A percentile compares a stretch with the other conserved stretches of the same genome.
phyloP scores from a whole-genome alignment of 2,329 filamentous ascomycete genomes.

The Venturia nashicola region DNA sequence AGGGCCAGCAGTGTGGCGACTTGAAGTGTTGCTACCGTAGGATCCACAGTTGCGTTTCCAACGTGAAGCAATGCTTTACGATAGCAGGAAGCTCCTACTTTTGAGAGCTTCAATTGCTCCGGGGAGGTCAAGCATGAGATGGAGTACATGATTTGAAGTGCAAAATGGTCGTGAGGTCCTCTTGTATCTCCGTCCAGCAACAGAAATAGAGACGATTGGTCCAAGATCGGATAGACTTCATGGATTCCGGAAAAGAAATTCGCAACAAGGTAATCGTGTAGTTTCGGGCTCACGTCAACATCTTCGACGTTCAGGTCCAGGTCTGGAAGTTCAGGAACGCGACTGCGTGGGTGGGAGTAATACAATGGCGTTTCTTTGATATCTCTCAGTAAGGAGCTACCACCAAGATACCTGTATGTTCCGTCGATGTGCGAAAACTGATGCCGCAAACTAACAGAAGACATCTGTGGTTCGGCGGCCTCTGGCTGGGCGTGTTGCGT shows the following conservation, averaged over 20 bases:
- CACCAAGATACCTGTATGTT: not conserved
- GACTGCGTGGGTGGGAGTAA: not conserved
- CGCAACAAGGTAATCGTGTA: constrained; percentile 19
- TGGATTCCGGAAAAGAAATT: constrained; percentile 20
- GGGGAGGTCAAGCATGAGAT: constrained; percentile 21
- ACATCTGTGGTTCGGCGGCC: not conserved
- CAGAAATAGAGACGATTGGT: constrained; percentile 17
- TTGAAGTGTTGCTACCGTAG: constrained; percentile 20
- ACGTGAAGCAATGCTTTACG: constrained; percentile 21
- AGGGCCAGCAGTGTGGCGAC: constrained; percentile 22
- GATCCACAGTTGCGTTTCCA: constrained; percentile 21
- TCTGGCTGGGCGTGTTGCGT: not conserved
- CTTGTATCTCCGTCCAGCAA: constrained; percentile 10
- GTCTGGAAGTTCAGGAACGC: not conserved
- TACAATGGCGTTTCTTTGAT: not conserved
- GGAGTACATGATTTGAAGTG: constrained; percentile 24
- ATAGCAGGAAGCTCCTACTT: constrained; percentile 15
- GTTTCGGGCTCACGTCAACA: constrained; percentile 12
- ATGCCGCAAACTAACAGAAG: not conserved
- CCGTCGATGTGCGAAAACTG: not conserved
- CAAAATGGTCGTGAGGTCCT: constrained; percentile 17
- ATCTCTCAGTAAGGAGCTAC: not conserved
- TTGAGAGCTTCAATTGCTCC: not conserved
- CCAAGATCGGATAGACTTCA: constrained; percentile 20
- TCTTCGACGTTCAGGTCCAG: constrained; percentile 5